phyloP scores from a whole-genome alignment of 768 basidiomycete genomes.

The Hypholoma fasciculare region DNA sequence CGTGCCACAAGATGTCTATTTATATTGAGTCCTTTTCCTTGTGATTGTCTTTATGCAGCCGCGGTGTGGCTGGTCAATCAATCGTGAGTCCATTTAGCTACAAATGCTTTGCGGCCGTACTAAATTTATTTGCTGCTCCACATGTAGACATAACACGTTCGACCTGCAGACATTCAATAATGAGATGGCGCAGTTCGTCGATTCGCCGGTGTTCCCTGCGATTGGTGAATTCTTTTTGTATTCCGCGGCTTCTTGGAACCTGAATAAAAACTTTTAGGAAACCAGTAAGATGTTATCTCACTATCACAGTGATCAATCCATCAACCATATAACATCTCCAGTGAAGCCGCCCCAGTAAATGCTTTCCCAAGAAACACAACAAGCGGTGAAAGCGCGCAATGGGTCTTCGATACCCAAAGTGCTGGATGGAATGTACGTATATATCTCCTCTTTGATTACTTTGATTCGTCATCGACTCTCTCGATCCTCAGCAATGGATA shows the following conservation, averaged over 20 bases:
- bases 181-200: slow-evolving; percentile 41
- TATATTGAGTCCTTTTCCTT: not conserved
- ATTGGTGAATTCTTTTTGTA: slow-evolving; percentile 37
- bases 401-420: slow-evolving; percentile 56
- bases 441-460: not conserved
- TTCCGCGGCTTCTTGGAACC: not conserved
- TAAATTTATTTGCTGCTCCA: not conserved
- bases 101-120: not conserved
- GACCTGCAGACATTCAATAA: slow-evolving; percentile 47
- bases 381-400: slow-evolving; percentile 41
- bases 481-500: slow-evolving; percentile 42
- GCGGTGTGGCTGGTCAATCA: slow-evolving; percentile 50
- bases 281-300: slow-evolving; percentile 37
- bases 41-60: slow-evolving; percentile 26
- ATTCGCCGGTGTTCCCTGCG: slow-evolving; percentile 45
- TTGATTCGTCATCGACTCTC: not conserved
- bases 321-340: slow-evolving; percentile 18
- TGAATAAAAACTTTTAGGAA: slow-evolving; percentile 32
- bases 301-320: not conserved
- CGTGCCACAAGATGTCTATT: not conserved
- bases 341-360: slow-evolving; percentile 60
- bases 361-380: slow-evolving; percentile 52
- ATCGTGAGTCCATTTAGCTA: slow-evolving; percentile 29
- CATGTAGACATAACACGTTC: slow-evolving; percentile 39
- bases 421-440: slow-evolving; percentile 46